Conservation (phyloP, 1,284 basidiomycete genomes). For the Austroboletus novae-zelandiae region DNA sequence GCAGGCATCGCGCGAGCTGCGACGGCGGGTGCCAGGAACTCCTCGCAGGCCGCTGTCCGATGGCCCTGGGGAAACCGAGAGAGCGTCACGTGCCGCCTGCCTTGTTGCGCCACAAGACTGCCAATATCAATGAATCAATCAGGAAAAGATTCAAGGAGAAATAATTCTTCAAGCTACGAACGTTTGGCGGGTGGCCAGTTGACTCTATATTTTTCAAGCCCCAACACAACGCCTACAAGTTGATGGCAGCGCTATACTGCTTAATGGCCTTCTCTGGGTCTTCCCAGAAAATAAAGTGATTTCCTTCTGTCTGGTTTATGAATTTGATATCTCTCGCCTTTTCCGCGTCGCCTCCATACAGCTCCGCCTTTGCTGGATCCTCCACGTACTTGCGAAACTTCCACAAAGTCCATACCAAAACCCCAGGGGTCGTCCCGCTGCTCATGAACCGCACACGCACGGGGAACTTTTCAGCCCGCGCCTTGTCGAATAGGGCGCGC, state of each 20-base stretch:
- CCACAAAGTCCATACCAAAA: conserved; percentile 17
- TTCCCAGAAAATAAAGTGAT: conserved; percentile 32
- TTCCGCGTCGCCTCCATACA: conserved; percentile 17
- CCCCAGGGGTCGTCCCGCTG: conserved; percentile 13
- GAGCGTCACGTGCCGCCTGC: no score
- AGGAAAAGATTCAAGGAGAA: no score
- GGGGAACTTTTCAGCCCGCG: conserved; percentile 14
- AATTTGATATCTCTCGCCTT: conserved; percentile 23
- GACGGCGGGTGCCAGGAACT: no score
- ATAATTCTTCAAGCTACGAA: no score
- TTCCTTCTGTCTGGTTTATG: conserved; percentile 20
- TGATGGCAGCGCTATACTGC: conserved; percentile 16
- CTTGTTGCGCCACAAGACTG: no score
- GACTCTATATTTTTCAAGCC: no score
- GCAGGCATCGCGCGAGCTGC: no score
- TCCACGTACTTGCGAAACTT: conserved; percentile 9
- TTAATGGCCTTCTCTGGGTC: conserved; percentile 25
- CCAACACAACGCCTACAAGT: no score
- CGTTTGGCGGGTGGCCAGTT: no score
- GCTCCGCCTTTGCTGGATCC: conserved; percentile 1
- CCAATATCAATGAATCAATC: no score
- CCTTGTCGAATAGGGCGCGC: conserved; percentile 25
- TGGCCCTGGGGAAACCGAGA: no score
- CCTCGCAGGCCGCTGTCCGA: no score
- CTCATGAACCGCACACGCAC: conserved; percentile 25